Evolutionary conservation across 768 basidiomycete species (phyloP), one percentile per base, ranked within the genome.

Genomic region (Exidia glandulosa): DNA sequence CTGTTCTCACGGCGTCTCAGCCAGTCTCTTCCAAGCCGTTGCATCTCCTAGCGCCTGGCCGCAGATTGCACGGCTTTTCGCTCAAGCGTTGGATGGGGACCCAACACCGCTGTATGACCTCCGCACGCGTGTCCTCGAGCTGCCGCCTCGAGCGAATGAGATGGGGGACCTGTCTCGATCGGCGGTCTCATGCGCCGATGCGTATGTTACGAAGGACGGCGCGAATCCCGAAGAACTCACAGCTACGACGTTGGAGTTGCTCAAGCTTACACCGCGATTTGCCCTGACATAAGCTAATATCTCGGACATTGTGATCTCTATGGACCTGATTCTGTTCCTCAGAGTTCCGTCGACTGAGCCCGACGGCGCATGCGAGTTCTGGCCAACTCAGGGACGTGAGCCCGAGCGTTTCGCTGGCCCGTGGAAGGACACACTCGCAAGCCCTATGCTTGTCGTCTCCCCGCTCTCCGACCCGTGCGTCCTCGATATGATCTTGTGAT

Each of bases 351-450:
- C 30, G 16, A 4, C 14, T 9, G 50, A 54, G 50, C 25, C 25
- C 23, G 50, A 54, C 25, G 50, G 50, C 50, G 30, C 30, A 27
- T 54, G 50, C 50, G 27, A 54, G 16, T 54, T 54, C 50, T 32
- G 50, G 25, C 30, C 50, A 6, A 45, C 47, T n/a, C n/a, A 34
- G 23, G 30, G 50, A 7, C 25, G 9, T 27, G 41, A 41, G 29
- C 48, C 50, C 29, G 59, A 59, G 34, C 5, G 59, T 16, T 59
- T 59, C 34, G 36, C 27, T 10, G 59, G 59, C 12, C 59, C 59
- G 29, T 59, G 45, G 45, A 59, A 59, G 14, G 23, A 32, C 3
- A 59, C 32, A 31, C 29, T 59, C 23, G 25, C 36, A n/a, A 59
- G 34, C 33, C 59, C 59, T 3, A 59, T 59, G 32, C 31, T 59